These are phyloP conservation scores for Schwanniomyces etchellsii DNA, from an alignment of 1,139 yeast species.

Conservation along the genomic window DNA sequence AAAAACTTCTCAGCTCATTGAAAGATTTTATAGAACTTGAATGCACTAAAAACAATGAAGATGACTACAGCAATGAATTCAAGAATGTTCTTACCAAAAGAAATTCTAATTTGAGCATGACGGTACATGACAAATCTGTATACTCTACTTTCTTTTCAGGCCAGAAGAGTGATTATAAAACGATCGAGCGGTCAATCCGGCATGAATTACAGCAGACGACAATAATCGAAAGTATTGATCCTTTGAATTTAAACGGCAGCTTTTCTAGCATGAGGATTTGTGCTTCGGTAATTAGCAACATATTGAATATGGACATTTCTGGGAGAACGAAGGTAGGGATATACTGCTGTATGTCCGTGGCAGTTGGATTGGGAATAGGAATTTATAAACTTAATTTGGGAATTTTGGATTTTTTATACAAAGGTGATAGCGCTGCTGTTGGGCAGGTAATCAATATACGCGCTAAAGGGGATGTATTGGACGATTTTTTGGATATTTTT, in stretches of 20 bases:
- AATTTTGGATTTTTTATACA: background rate
- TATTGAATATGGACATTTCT: background rate
- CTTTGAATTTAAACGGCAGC: slow-evolving; percentile 25
- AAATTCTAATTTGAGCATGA: slow-evolving; percentile 3
- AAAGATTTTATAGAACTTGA: slow-evolving; percentile 25
- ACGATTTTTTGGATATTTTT: no score
- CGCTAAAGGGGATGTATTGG: no score
- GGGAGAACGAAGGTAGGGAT: slow-evolving; percentile 16
- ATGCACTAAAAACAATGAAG: slow-evolving; percentile 5
- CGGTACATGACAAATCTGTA: slow-evolving; percentile 6
- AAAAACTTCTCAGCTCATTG: slow-evolving; percentile 18
- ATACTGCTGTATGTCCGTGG: slow-evolving; percentile 27
- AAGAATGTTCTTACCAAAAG: slow-evolving; percentile 1
- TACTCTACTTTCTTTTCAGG: slow-evolving; percentile 21
- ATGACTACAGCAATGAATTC: background rate
- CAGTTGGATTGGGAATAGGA: slow-evolving; percentile 32
- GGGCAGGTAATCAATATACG: no score
- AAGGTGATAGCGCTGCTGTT: no score
- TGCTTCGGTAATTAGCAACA: background rate
- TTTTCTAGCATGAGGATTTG: slow-evolving; percentile 16
- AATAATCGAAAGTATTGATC: slow-evolving; percentile 22
- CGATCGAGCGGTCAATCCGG: slow-evolving; percentile 27
- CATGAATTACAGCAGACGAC: slow-evolving; percentile 24
- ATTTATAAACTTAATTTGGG: slow-evolving; percentile 4
- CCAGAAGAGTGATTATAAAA: slow-evolving; percentile 15